A percentile compares a stretch with the other conserved stretches of the same genome.
Conservation (phyloP, 2,329 filamentous ascomycete genomes). For the Aotearoamyces nothofagi region DNA sequence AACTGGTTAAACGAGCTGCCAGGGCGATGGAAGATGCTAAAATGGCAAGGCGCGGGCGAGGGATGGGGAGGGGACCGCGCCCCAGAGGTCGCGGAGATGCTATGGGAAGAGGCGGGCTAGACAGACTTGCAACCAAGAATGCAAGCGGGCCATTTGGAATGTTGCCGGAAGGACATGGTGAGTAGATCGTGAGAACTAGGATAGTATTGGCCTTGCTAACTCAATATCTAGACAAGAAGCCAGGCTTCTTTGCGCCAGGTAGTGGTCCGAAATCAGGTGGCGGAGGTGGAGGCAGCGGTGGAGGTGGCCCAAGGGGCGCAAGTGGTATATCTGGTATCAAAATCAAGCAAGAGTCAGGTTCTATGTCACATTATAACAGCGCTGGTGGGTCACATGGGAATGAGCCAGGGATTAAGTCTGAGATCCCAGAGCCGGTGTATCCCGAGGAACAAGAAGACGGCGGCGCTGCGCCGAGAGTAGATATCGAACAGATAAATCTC, state of each 20-base stretch:
- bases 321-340: neutral
- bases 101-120: conserved; percentile 13
- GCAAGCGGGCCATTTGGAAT: conserved; percentile 11
- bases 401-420: neutral
- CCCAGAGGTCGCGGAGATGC: conserved; percentile 18
- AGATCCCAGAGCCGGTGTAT: conserved; percentile 12
- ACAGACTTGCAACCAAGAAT: conserved; percentile 1
- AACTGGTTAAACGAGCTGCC: conserved; percentile 3
- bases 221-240: conserved; percentile 2
- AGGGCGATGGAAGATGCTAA: conserved; percentile 6
- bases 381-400: neutral
- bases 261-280: conserved; percentile 1
- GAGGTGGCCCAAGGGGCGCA: conserved; percentile 2
- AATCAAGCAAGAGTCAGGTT: neutral
- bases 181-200: conserved; percentile 3
- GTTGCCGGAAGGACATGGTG: conserved; percentile 11
- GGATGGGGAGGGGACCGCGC: conserved; percentile 7
- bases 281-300: conserved; percentile 3
- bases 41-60: conserved; percentile 3
- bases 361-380: neutral
- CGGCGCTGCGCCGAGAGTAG: conserved; percentile 7
- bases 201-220: neutral
- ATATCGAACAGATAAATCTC: conserved; percentile 17
- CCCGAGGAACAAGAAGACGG: conserved; percentile 13
- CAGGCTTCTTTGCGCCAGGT: conserved; percentile 2